Evolutionary conservation across 1,284 basidiomycete species (phyloP).

Genomic region (Polyporus tsugae): DNA sequence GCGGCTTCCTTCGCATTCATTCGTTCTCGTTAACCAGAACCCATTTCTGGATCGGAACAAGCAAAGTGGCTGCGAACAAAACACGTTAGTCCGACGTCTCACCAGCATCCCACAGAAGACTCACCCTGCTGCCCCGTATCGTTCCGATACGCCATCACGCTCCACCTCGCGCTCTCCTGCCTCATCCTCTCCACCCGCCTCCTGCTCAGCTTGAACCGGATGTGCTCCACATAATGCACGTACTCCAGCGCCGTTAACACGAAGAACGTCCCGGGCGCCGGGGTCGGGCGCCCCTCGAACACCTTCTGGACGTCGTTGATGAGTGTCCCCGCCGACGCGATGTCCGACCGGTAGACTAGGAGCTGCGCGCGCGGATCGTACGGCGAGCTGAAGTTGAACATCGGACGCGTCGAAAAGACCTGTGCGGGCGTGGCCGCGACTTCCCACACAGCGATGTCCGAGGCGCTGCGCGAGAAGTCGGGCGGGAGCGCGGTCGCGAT

Average conservation of each 20-base stretch:
- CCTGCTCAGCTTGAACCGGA: constrained; percentile 43
- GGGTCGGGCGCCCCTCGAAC: constrained; percentile 17
- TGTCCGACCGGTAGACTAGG: constrained; percentile 10
- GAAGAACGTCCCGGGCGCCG: constrained; percentile 33
- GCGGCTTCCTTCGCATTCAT: background rate
- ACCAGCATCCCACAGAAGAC: background rate
- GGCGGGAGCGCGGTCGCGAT: constrained; percentile 24
- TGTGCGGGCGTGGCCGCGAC: background rate
- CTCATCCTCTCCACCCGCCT: constrained; percentile 32
- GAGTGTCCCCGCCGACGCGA: background rate
- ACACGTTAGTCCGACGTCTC: too few relatives aligned
- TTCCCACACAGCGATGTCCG: constrained; percentile 10
- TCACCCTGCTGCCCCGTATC: constrained; percentile 21
- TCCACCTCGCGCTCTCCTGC: constrained; percentile 21
- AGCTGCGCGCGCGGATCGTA: constrained; percentile 9
- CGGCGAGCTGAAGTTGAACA: constrained; percentile 5
- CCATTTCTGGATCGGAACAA: background rate
- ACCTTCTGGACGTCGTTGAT: constrained; percentile 6
- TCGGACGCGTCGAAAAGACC: background rate
- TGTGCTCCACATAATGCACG: constrained; percentile 31
- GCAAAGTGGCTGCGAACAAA: background rate
- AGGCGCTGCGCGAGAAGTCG: background rate
- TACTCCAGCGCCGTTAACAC: constrained; percentile 34
- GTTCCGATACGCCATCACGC: constrained; percentile 23
- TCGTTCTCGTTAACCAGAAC: background rate